Percentiles rank a stretch among this genome's conserved stretches.
These are phyloP conservation scores for Nyssa sinensis DNA, from an alignment of 148 eudicot genomes.

Conservation along the genomic window DNA sequence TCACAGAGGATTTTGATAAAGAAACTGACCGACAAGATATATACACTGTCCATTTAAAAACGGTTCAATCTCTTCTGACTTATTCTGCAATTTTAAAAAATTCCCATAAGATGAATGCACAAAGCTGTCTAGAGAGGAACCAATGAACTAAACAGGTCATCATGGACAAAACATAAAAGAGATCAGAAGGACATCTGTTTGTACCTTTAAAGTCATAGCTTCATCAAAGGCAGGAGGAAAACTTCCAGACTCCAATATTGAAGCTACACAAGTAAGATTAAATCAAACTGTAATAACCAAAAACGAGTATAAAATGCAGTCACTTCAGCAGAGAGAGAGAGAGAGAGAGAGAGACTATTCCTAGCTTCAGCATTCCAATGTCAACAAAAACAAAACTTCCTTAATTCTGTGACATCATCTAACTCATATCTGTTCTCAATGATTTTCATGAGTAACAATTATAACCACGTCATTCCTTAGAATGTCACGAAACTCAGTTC, in stretches of 20 bases:
- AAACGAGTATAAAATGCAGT: neutral
- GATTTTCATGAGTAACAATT: neutral
- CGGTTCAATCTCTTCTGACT: slow-evolving; percentile 60
- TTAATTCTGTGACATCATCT: neutral
- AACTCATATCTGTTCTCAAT: neutral
- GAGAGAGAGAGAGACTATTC: neutral
- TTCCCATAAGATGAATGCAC: slow-evolving; percentile 18
- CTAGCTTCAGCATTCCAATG: neutral
- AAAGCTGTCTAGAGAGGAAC: neutral
- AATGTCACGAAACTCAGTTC: neutral
- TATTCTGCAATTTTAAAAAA: slow-evolving; percentile 53
- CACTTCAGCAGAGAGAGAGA: neutral
- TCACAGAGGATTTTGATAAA: slow-evolving; percentile 1
- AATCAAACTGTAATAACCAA: neutral
- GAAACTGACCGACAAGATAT: slow-evolving; percentile 91
- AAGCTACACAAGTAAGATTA: slow-evolving; percentile 42
- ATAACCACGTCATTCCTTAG: neutral
- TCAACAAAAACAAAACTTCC: neutral
- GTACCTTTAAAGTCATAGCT: slow-evolving; percentile 54
- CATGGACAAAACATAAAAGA: neutral
- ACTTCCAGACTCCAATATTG: slow-evolving; percentile 40
- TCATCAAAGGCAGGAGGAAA: slow-evolving; percentile 45
- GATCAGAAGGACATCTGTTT: slow-evolving; percentile 3
- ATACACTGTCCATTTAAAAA: slow-evolving; percentile 67
- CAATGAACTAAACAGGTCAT: neutral